Conservation (phyloP, 2,329 filamentous ascomycete genomes). For the Diaporthe citri region DNA sequence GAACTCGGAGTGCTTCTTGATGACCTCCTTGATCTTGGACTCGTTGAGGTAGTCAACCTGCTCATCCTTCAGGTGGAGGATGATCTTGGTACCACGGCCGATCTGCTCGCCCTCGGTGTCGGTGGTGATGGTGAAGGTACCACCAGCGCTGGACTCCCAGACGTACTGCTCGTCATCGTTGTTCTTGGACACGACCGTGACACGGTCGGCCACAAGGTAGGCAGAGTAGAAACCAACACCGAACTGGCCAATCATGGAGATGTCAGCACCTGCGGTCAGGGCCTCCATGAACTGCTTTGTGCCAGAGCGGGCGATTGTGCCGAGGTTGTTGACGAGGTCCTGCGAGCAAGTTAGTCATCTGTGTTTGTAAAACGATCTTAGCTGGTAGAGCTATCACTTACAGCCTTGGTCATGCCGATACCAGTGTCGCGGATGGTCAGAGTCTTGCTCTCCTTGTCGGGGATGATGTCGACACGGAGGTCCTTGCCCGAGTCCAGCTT, state of each 20-base stretch:
- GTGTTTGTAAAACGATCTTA: neutral
- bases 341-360: constrained; percentile 57
- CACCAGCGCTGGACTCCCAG: constrained; percentile 98
- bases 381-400: constrained; percentile 64
- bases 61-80: constrained; percentile 99
- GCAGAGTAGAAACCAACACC: constrained; percentile 99
- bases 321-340: constrained; percentile 99
- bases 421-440: constrained; percentile 97
- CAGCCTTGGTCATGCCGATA: constrained; percentile 99
- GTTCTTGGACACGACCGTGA: constrained; percentile 97
- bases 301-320: constrained; percentile 98
- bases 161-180: constrained; percentile 99
- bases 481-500: constrained; percentile 99
- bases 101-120: constrained; percentile 93
- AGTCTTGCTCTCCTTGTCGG: constrained; percentile 97
- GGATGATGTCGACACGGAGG: constrained; percentile 98
- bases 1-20: constrained; percentile 99
- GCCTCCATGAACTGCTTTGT: constrained; percentile 99
- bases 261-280: constrained; percentile 96
- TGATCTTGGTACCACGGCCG: constrained; percentile 96
- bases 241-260: constrained; percentile 99
- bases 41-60: constrained; percentile 98
- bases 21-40: constrained; percentile 99
- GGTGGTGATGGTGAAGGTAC: constrained; percentile 92
- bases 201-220: constrained; percentile 97